These are phyloP conservation scores for Candida easanensis DNA, from an alignment of 805 yeast genomes.

Conservation along the genomic window DNA sequence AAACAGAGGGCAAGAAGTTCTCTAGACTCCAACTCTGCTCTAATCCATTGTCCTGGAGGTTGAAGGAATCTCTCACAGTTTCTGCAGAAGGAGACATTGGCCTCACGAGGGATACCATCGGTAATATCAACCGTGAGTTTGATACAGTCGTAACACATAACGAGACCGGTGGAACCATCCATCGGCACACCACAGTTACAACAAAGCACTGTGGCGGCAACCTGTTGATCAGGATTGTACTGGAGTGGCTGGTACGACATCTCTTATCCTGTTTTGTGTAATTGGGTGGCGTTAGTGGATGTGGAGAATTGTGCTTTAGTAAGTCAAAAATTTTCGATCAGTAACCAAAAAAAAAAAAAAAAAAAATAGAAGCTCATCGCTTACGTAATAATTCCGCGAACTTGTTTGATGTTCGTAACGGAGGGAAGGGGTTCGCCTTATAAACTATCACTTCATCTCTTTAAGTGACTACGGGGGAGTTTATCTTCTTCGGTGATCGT, in stretches of 20 bases:
- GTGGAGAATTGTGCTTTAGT: background rate
- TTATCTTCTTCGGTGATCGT: too few relatives aligned
- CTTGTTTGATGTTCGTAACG: background rate
- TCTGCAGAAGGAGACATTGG: constrained; percentile 89
- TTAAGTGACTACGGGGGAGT: too few relatives aligned
- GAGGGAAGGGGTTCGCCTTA: background rate
- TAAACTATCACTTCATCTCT: too few relatives aligned
- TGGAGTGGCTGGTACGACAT: constrained; percentile 40
- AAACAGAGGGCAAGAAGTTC: constrained; percentile 89
- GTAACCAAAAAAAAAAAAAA: background rate
- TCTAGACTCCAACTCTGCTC: constrained; percentile 87
- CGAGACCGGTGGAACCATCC: constrained; percentile 91
- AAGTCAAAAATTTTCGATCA: background rate
- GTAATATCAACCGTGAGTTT: constrained; percentile 91
- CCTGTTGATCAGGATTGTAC: constrained; percentile 31
- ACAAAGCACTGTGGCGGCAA: constrained; percentile 85
- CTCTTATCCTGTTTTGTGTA: background rate
- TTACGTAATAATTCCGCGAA: background rate
- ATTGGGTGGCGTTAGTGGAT: background rate
- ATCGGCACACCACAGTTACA: constrained; percentile 98
- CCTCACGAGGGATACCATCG: constrained; percentile 91
- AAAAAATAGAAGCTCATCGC: background rate
- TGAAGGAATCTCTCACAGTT: constrained; percentile 95
- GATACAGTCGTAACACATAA: constrained; percentile 97
- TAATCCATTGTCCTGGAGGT: constrained; percentile 93